Base-by-base conservation (phyloP, 441 rosid genomes). In the Flueggea neowawraea region DNA sequence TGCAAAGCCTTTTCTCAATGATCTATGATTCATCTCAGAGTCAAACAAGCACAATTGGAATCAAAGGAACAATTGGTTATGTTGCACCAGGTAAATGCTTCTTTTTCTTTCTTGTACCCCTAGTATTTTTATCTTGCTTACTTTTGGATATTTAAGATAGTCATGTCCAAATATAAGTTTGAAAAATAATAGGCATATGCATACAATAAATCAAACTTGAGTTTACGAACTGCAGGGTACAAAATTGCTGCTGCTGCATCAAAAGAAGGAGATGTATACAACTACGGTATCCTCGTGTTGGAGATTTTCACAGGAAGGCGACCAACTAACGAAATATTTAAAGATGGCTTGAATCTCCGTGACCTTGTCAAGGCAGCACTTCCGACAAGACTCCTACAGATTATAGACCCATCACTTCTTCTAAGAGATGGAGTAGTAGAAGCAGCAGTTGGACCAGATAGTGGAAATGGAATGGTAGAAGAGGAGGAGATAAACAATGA, bases 231-330 rank as follows among this genome's bases (percentile, higher is more conserved):
- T 22, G 56, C 56, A 56, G 72, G 62, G 52, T 58, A 69, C 36
- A 57, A 67, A 12, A 4, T n/a, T 5, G 16, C 55, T 41, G 47
- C 52, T 6, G 60, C 32, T 6, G 68, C 52, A 2, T 69, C 75
- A 1, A 54, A 50, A 6, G 36, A 10, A 15, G 74, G 81, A 22
- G 75, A 73, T 54, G 43, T 70, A 4, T 73, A 69, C 17, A 63
- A 75, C 62, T 73, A 66, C 5, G 75, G 78, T 2, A 57, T 73
- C 12, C 28, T 73, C 28, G 54, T 73, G 58, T 16, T 73, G 32
- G 75, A 73, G 62, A 61, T 69, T 54, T 45, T 69, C 17, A 65
- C 68, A 0, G 33, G 68, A n/a, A 69, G 57, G 32, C 56, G 60
- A 44, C 71, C 74, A 0, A 65, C 74, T 0, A 16, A 48, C 15